Evolutionary conservation across 2,329 filamentous ascomycete species (phyloP).

Genomic region (Pyrenochaeta sp.): DNA sequence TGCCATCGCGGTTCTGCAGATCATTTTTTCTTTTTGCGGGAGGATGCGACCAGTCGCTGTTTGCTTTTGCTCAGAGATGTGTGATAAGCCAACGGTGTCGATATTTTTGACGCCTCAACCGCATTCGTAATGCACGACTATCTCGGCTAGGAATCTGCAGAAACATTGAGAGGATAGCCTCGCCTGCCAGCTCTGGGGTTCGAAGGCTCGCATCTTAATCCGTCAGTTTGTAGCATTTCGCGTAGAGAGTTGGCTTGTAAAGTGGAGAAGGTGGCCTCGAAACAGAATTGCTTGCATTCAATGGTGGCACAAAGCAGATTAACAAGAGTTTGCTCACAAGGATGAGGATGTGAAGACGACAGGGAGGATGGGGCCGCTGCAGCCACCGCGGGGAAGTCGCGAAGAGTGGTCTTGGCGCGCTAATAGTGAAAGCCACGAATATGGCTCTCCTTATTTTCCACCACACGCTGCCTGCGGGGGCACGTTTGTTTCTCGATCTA

Average conservation of each 20-base stretch:
- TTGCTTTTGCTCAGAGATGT: neutral
- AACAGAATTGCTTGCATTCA: neutral
- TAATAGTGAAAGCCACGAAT: neutral
- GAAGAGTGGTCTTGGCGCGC: neutral
- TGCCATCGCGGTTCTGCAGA: neutral
- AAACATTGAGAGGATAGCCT: neutral
- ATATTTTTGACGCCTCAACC: constrained; percentile 1
- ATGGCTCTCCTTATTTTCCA: neutral
- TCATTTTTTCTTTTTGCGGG: neutral
- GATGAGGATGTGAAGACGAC: neutral
- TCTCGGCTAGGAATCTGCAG: neutral
- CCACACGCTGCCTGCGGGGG: neutral
- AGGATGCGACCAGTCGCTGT: neutral
- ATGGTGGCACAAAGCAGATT: neutral
- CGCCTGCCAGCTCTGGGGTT: neutral
- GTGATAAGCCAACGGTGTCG: neutral
- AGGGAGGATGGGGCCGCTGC: neutral
- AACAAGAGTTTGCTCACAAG: neutral
- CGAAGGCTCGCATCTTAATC: neutral
- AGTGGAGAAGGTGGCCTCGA: neutral
- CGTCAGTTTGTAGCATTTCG: neutral
- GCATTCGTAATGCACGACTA: neutral
- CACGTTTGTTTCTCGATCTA: neutral
- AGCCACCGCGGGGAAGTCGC: constrained; percentile 3
- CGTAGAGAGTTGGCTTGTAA: no score